Base-by-base conservation (phyloP, 176 grass and related monocot species). In the Musa schizocarpa region DNA sequence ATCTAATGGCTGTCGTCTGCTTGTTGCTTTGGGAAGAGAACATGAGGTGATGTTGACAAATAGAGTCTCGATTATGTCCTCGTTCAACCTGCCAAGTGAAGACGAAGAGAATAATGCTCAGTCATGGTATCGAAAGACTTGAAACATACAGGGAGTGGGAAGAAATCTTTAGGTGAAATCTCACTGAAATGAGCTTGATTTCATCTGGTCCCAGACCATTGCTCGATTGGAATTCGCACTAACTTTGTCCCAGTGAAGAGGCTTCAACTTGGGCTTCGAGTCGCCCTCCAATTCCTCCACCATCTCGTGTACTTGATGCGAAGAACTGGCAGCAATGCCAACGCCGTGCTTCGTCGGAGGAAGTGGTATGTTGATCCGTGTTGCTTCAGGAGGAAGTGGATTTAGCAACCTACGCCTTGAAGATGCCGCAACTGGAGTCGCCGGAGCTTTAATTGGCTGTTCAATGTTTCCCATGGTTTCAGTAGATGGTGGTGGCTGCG, bases 21-120 rank as follows among this genome's bases (percentile, higher is more conserved):
- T 83, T 50, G 75, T 63, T 51, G 91, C 94, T 72, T 89, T 93
- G 1, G 84, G 75, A 9, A 65, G 77, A 1, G 85, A 63, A 10
- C 81, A 79, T 21, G 78, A 85, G 12, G 84, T 79, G 72, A 84
- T 96, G 81, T 88, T 98, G 76, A 98, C 87, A 79, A 98, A 98
- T 11, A 98, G 64, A 50, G 94, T 83, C 75, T 93, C 88, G 56
- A 98, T 91, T 88, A 93, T 92, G 79, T 91, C 90, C 69, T 98
- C 94, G 13, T 98, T 85, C 83, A 98, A 80, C 82, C 94, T 98
- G 85, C 70, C 26, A 13, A 70, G 34, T 43, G 34, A 43, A 43
- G 55, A 79, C 59, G 69, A 72, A 68, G 7, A 69, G 21, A 55
- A 34, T 3, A 13, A 84, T 49, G 68, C 22, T 54, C 12, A 77